These are phyloP conservation scores for Leccinum boreale DNA, from an alignment of 768 basidiomycete species.

Conservation along the genomic window DNA sequence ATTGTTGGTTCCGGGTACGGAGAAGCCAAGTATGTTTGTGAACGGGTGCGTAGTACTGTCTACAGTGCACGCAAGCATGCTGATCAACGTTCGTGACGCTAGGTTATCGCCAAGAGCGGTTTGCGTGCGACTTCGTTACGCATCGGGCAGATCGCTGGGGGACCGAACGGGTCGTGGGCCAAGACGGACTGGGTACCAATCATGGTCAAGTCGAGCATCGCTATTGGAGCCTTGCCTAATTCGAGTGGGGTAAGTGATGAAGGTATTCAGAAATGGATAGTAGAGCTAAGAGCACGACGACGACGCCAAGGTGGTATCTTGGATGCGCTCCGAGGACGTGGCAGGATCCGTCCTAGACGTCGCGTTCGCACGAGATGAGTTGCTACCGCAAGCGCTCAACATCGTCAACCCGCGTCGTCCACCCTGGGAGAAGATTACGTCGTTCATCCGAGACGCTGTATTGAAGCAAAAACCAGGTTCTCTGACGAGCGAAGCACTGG, in stretches of 20 bases:
- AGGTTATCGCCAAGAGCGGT: conserved; percentile 28
- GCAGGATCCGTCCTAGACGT: conserved; percentile 32
- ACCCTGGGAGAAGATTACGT: conserved; percentile 28
- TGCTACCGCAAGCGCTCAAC: conserved; percentile 28
- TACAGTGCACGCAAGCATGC: neutral
- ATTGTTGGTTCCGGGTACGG: conserved; percentile 36
- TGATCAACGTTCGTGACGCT: neutral
- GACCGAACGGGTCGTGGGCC: conserved; percentile 34
- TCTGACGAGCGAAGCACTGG: conserved; percentile 10
- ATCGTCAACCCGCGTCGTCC: conserved; percentile 37
- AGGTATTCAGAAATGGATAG: neutral
- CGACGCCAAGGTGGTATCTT: conserved; percentile 26
- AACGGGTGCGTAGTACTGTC: conserved; percentile 27
- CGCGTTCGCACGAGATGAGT: conserved; percentile 18
- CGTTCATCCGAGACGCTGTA: conserved; percentile 18
- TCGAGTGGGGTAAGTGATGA: conserved; percentile 32
- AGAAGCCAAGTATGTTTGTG: conserved; percentile 37
- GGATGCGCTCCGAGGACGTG: conserved; percentile 38
- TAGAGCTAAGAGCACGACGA: neutral
- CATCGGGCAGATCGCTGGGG: conserved; percentile 35
- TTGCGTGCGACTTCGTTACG: conserved; percentile 25
- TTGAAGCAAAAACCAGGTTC: conserved; percentile 7
- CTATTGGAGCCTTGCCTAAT: conserved; percentile 28
- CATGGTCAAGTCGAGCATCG: conserved; percentile 32
- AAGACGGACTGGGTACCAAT: conserved; percentile 35